phyloP scores from a whole-genome alignment of 306 rosid genomes.

The Dalbergia cochinchinensis region DNA sequence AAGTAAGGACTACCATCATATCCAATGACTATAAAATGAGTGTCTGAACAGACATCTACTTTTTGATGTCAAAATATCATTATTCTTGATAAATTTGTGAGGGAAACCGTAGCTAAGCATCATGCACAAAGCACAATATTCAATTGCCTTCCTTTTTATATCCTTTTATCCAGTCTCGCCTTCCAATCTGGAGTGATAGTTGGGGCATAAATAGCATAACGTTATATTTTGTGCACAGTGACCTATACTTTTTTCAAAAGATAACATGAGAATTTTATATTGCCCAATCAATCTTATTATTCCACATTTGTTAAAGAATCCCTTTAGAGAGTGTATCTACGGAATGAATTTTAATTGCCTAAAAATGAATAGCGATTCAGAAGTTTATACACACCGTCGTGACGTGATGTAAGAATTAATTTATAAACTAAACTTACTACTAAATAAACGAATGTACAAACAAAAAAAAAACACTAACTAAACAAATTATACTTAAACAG shows the following conservation, averaged over 20 bases:
- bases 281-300: not conserved
- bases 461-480: not conserved
- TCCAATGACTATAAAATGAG: too few species aligned
- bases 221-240: not conserved
- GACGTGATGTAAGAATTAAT: not conserved
- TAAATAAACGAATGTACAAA: not conserved
- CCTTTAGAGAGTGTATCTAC: not conserved
- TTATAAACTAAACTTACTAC: not conserved
- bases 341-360: not conserved
- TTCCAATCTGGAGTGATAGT: constrained; percentile 42
- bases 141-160: not conserved
- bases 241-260: not conserved
- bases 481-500: not conserved
- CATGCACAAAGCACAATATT: constrained; percentile 6
- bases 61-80: too few species aligned
- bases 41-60: too few species aligned
- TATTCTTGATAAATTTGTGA: too few species aligned
- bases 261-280: not conserved
- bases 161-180: constrained; percentile 24
- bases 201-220: not conserved
- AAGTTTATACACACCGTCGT: not conserved
- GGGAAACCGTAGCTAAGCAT: not conserved
- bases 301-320: not conserved
- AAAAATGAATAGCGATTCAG: not conserved
- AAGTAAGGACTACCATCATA: too few species aligned